Evolutionary conservation across 768 basidiomycete genomes (phyloP), one percentile per base, ranked within the genome.

Genomic region (Holtermannia corniformis): DNA sequence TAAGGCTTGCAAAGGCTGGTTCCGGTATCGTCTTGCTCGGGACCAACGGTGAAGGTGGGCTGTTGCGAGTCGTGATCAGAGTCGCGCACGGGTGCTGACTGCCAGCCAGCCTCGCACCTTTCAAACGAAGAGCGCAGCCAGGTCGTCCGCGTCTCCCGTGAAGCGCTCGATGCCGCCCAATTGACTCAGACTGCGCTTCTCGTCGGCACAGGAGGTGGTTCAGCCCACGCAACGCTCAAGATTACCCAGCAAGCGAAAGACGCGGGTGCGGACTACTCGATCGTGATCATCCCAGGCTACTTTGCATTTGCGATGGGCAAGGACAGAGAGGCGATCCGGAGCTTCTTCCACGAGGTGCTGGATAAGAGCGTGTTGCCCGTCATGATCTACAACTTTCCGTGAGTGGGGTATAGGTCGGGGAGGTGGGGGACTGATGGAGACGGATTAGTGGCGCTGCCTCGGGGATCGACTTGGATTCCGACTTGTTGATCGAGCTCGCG

Each of bases 301-400:
- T 75, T 74, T 55, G 64, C 73, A 80, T 65, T 87, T 82, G 7
- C 85, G 81, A 50, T 85, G 82, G 43, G 65, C 11, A 53, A 60
- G 43, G 67, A 74, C 61, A 51, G 62, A 19, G 54, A 55, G 22
- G 70, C 73, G 26, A 65, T 70, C 59, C 58, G 65, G 26, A 58
- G 57, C 24, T 67, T 59, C 56, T 70, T 66, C 60, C 56, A 50
- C 20, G 58, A 85, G 79, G 85, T 89, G 24, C 60, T 73, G 21
- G 73, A 72, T 57, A 55, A 57, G n/a, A 67, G 64, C 5, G 65
- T 65, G 7, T 58, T 75, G 80, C 86, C 41, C 80, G 81, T 27
- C 81, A 84, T 40, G 80, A 79, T 90, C 47, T 90, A 90, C 76
- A 90, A 90, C 73, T 89, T 88, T 74, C 85, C 87, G 41, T 77